phyloP scores from a whole-genome alignment of 768 basidiomycete genomes.

The Lactifluus piperatus region DNA sequence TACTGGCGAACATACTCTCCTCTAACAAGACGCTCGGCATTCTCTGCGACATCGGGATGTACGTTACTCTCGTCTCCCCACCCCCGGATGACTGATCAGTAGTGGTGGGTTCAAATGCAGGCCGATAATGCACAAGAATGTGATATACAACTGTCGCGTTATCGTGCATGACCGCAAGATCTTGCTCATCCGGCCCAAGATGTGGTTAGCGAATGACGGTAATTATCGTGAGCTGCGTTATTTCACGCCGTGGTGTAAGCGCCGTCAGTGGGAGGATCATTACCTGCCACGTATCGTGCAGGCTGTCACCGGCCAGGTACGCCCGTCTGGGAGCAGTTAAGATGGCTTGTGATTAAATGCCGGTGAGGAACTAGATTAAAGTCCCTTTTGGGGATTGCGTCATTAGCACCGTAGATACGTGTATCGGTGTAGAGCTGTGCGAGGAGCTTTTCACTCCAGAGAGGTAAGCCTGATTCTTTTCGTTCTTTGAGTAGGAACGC shows the following conservation, averaged over 20 bases:
- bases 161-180: constrained; percentile 83
- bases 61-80: not conserved
- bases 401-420: constrained; percentile 87
- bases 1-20: constrained; percentile 81
- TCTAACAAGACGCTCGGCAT: constrained; percentile 77
- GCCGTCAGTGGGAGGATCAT: constrained; percentile 84
- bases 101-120: constrained; percentile 37
- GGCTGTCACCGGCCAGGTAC: constrained; percentile 75
- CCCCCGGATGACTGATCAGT: too few species aligned
- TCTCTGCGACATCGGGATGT: constrained; percentile 97
- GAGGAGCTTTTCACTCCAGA: constrained; percentile 97
- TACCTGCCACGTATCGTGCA: constrained; percentile 86
- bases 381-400: constrained; percentile 97
- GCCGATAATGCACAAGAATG: constrained; percentile 97
- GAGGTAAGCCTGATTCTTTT: constrained; percentile 45
- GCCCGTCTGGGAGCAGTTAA: not conserved
- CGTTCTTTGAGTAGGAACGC: not conserved
- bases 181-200: constrained; percentile 92
- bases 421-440: constrained; percentile 93
- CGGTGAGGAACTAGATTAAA: constrained; percentile 43
- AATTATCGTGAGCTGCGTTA: constrained; percentile 81
- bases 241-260: constrained; percentile 94
- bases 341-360: not conserved
- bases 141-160: constrained; percentile 93
- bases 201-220: constrained; percentile 99